Base-by-base conservation (phyloP, 306 rosid genomes). In the Casuarina cunninghamiana region DNA sequence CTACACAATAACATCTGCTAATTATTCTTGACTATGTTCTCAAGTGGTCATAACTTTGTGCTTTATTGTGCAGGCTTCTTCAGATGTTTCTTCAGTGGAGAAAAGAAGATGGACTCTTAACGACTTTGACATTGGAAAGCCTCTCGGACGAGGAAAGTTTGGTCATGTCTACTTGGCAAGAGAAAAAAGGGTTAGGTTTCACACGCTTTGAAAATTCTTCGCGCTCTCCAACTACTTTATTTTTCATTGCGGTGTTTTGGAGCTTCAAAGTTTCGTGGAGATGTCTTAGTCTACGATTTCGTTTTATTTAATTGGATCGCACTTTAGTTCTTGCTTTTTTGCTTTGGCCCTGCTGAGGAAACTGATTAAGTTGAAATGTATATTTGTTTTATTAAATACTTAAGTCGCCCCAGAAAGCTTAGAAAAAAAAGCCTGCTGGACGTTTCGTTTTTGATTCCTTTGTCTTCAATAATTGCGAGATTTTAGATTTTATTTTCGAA, bases 81-180 rank as follows among this genome's bases (percentile, higher is more conserved):
- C 82, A 63, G 91, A 93, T 86, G 89, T 48, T 74, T 87, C 94
- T 32, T 86, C 87, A 73, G 87, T 67, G 77, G 98, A 90, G 82
- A 89, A 87, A 50, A 89, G 77, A 75, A 89, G 99, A 71, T 96
- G 99, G 99, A 93, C 91, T 44, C 93, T 93, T 12, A 86, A 86
- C 53, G 99, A 96, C 82, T 96, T 96, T 32, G 99, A 96, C 53
- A 91, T 96, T 9, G 99, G 99, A 69, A 96, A 93, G 49, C 98
- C 99, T 65, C 98, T 96, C 3, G 99, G 99, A 69, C 86, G 98
- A 72, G 99, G 99, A 10, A 96, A 96, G 90, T 96, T 96, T 49
- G 98, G 99, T n/a, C 99, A 96, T 49, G 99, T 96, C 85, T 96
- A 96, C 85, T 80, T 96, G 84, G 99, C 99, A 50, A 96, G 98